Conservation (phyloP, 228 moss, liverwort and hornwort species). For the Sphagnum fallax region DNA sequence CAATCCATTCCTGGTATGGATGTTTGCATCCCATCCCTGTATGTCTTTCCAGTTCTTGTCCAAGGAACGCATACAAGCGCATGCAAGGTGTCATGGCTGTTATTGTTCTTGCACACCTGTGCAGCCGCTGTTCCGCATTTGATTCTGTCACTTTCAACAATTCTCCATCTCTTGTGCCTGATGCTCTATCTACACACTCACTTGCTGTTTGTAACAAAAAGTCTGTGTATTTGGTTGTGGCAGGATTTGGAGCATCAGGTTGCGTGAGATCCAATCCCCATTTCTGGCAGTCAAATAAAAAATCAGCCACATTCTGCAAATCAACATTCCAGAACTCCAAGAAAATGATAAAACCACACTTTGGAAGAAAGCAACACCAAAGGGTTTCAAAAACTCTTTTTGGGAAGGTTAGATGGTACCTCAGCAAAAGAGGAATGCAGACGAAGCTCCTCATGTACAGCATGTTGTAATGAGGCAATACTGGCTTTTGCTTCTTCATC, state of each 20-base stretch:
- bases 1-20: conserved; percentile 68
- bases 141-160: neutral
- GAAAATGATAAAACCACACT: no score
- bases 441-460: conserved; percentile 62
- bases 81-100: conserved; percentile 87
- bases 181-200: conserved; percentile 11
- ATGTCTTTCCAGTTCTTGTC: conserved; percentile 45
- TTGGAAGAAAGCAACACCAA: neutral
- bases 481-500: conserved; percentile 47
- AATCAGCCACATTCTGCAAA: neutral
- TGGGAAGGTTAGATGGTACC: conserved; percentile 10
- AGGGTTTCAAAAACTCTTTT: no score
- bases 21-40: conserved; percentile 17
- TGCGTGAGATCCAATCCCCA: conserved; percentile 14
- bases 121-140: neutral
- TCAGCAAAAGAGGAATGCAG: conserved; percentile 57
- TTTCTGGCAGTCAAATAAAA: conserved; percentile 17
- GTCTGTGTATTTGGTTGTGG: conserved; percentile 67
- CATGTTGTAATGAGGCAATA: conserved; percentile 39
- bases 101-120: conserved; percentile 53
- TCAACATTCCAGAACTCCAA: neutral
- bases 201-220: conserved; percentile 51
- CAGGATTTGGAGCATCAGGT: conserved; percentile 34
- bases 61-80: conserved; percentile 87
- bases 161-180: neutral